Percentiles rank a stretch among this genome's conserved stretches.
These are phyloP conservation scores for Dysphania ambrosioides DNA, from an alignment of 148 eudicot species.

Conservation along the genomic window DNA sequence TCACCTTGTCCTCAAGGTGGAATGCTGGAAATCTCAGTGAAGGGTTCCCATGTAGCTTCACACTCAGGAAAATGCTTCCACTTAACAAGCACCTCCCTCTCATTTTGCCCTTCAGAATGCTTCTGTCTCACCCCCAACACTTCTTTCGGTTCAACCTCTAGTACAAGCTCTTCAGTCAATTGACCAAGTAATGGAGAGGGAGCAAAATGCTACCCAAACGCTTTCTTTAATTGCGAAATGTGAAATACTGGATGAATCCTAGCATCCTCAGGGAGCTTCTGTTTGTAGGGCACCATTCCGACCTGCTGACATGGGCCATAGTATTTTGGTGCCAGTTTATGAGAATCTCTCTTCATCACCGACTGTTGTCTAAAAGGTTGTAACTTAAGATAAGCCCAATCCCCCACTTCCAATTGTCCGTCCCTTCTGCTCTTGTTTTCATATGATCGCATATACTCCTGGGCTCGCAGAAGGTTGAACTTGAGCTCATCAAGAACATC, in stretches of 20 bases:
- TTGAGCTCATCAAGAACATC: neutral
- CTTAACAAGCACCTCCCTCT: neutral
- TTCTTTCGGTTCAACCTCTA: neutral
- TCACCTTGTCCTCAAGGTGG: too few relatives aligned
- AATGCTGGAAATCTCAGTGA: too few relatives aligned
- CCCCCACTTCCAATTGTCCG: neutral
- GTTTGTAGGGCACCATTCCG: neutral
- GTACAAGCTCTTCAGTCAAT: neutral
- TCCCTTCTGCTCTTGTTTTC: neutral
- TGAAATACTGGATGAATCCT: neutral
- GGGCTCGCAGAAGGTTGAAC: too few relatives aligned
- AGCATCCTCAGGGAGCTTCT: too few relatives aligned
- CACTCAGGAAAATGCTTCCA: neutral
- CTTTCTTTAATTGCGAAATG: neutral
- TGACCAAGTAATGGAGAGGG: neutral
- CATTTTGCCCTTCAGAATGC: neutral
- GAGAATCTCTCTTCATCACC: neutral
- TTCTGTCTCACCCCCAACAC: neutral
- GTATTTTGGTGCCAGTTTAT: neutral
- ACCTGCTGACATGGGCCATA: neutral
- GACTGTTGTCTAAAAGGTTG: neutral
- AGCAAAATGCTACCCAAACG: neutral
- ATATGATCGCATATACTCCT: neutral
- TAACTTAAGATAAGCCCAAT: neutral
- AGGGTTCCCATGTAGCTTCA: neutral